Conservation (phyloP, 2,329 filamentous ascomycete species). For the Decorospora gaudefroyi region DNA sequence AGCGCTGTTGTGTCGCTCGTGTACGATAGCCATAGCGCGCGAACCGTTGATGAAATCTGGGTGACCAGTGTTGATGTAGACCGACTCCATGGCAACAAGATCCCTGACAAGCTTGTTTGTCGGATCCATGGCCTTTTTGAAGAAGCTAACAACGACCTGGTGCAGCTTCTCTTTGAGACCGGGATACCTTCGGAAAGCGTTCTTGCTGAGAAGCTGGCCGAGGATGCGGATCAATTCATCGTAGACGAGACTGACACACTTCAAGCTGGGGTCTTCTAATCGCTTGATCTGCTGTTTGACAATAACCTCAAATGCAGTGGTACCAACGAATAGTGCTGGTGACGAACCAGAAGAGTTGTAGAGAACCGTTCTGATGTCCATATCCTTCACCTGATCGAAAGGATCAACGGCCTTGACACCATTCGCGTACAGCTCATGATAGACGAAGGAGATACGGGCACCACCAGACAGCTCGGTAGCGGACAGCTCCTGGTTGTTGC, state of each 20-base stretch:
- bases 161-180: constrained; percentile 96
- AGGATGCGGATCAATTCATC: constrained; percentile 97
- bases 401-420: constrained; percentile 97
- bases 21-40: constrained; percentile 96
- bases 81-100: constrained; percentile 91
- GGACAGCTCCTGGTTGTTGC: constrained; percentile 94
- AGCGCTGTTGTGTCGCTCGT: constrained; percentile 79
- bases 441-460: constrained; percentile 98
- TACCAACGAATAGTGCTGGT: constrained; percentile 94
- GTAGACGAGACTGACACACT: constrained; percentile 96
- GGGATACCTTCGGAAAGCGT: constrained; percentile 91
- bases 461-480: constrained; percentile 93
- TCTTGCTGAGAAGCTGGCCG: constrained; percentile 83
- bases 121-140: constrained; percentile 98
- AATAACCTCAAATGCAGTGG: constrained; percentile 96
- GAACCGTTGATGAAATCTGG: constrained; percentile 97
- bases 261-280: constrained; percentile 92
- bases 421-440: constrained; percentile 97
- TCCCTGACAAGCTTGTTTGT: constrained; percentile 96
- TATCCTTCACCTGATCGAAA: constrained; percentile 96
- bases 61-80: constrained; percentile 98
- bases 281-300: constrained; percentile 99
- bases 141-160: constrained; percentile 86
- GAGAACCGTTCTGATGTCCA: constrained; percentile 93
- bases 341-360: constrained; percentile 99